Base-by-base conservation (phyloP, 75 land plant species). In the Picea glauca region DNA sequence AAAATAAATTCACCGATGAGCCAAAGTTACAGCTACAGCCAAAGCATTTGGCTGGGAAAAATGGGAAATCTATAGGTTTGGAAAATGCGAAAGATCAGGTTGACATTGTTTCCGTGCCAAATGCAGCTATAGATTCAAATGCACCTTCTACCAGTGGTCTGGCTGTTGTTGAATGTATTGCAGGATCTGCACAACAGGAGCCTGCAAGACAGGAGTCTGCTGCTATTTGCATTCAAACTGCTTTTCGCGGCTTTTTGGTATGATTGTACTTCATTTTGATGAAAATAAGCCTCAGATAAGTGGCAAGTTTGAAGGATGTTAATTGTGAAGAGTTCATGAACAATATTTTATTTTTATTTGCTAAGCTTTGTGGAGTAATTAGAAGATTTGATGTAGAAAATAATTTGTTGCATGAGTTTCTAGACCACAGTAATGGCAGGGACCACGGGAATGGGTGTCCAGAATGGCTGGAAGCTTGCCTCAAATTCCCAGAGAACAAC, bases 181-280 rank as follows among this genome's bases (percentile, higher is more conserved):
- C 80, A 46, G 20, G 59, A 33, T 13, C 23, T 62, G 15, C 26
- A 35, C 18, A 35, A 38, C 58, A 79, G 26, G 80, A 80, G 33
- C 18, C 58, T 46, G 2, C 32, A 30, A 79, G 50, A 76, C 80
- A 76, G 58, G 80, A 79, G 40, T 79, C 78, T 38, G 80, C 80
- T 50, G 80, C 80, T n/a, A 32, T 79, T 14, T 38, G 21, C 58
- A 79, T 79, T 76, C 80, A 79, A 76, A 75, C 80, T 76, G 80
- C 80, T 21, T 79, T 79, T 79, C 80, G 80, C 15, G 80, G 78
- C n/a, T 74, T 76, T 58, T 50, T 79, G 80, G 80, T 79, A 76
- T 26, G 79, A 21, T 70, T 4, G 32, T 15, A 4, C n/a, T n/a
- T 70, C 3, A 38, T 46, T 35, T n/a, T 9, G 54, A 70, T 68